Base-by-base conservation (phyloP, 1,284 basidiomycete species). In the Cutaneotrichosporon sp. region DNA sequence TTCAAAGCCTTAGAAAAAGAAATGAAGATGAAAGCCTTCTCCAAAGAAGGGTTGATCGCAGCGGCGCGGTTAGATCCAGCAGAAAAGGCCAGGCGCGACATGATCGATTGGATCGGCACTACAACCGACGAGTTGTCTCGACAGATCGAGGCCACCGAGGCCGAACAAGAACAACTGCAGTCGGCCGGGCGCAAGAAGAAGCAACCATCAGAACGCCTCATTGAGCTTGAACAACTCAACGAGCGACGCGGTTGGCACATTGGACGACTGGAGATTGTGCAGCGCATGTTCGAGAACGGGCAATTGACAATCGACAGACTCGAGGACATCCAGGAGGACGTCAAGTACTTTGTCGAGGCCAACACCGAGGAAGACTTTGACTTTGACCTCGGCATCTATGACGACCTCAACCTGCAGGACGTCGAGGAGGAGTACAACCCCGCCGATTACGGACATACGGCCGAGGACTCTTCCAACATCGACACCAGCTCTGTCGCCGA, bases 21-120 rank as follows among this genome's bases (percentile, higher is more conserved):
- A 82, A 98, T 99, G 94, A 99, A 99, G 86, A 99, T 97, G 68
- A 99, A 99, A 80, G 97, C 97, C 0, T 99, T 99, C 83, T 98
- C 95, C 36, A 99, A 99, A 81, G 97, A 98, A 81, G 97, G 97
- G 42, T 86, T 99, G 40, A 97, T 91, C 69, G 92, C 95, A 63
- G 93, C 94, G 5, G 87, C 92, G 53, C 92, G 91, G 75, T 88
- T 99, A 34, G 97, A 99, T 79, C 97, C 97, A 58, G 93, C 92
- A 78, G 93, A 97, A 67, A 92, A 96, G 82, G 93, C 96, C 81
- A 97, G 98, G 82, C 86, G 90, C 69, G 95, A 98, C 76, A 88
- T 90, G 64, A 89, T 90, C 51, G 83, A 88, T 66, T 97, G 93
- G 92, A 84, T 97, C 26, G 90, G 92, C 68, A 84, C 83, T 40